Conservation (phyloP, 305 asterid species). For the Fraxinus dipetala region DNA sequence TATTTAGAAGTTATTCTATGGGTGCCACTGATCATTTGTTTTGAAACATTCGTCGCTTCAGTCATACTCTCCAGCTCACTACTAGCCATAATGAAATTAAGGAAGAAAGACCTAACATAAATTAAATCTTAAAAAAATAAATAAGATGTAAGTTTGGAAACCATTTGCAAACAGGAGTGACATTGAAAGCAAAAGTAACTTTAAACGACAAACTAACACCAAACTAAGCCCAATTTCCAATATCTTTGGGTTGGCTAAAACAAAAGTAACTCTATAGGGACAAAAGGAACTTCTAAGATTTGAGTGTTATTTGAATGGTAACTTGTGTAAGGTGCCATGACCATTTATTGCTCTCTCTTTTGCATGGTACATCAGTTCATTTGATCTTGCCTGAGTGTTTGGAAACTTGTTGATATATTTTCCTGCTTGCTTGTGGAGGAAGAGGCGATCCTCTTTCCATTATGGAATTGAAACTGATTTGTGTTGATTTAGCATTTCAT, state of each 20-base stretch:
- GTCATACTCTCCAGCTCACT: not conserved
- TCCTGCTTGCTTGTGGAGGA: not conserved
- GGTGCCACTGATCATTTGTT: not conserved
- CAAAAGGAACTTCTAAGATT: not conserved
- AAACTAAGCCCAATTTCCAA: not conserved
- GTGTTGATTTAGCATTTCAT: not conserved
- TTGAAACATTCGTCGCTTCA: not conserved
- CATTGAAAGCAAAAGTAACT: not conserved
- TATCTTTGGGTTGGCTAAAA: not conserved
- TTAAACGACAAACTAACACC: not conserved
- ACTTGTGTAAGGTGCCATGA: not conserved
- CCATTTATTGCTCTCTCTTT: not conserved
- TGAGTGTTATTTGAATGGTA: not conserved
- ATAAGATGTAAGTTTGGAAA: not conserved
- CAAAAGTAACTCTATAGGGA: not conserved
- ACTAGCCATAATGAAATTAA: not conserved
- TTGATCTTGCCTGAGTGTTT: constrained; percentile 1
- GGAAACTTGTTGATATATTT: not conserved
- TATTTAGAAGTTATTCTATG: not conserved
- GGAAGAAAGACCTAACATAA: not conserved
- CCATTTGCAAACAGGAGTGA: not conserved
- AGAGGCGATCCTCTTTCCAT: constrained; percentile 4
- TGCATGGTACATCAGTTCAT: not conserved
- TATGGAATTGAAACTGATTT: not conserved
- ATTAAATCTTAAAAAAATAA: not conserved